phyloP scores from a whole-genome alignment of 78 protist species.

The Bigelowiella natans region DNA sequence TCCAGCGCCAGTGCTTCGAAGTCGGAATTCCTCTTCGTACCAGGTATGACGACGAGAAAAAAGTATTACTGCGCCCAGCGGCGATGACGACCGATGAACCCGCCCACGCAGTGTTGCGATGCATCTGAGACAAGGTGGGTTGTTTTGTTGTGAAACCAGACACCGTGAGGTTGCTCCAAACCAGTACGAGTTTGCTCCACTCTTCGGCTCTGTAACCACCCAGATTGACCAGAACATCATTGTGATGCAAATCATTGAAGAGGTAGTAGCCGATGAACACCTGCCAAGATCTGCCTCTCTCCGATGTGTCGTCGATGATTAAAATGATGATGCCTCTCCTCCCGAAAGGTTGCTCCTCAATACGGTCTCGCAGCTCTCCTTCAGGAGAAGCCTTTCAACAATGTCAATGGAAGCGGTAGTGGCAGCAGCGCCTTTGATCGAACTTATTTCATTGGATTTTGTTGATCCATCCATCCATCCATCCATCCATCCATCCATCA shows the following conservation, averaged over 20 bases:
- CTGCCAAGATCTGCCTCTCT: background rate
- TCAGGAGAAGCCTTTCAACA: conserved; percentile 86
- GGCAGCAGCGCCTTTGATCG: too few species aligned
- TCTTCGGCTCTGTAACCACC: conserved; percentile 48
- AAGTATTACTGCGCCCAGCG: too few species aligned
- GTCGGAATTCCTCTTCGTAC: conserved; percentile 73
- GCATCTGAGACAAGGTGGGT: too few species aligned
- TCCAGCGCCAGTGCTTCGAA: conserved; percentile 55
- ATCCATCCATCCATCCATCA: too few species aligned
- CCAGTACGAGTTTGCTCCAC: conserved; percentile 83
- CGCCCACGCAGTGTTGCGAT: too few species aligned
- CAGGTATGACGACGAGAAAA: too few species aligned
- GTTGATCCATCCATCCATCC: too few species aligned
- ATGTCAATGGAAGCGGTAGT: conserved; percentile 76
- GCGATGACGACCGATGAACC: too few species aligned
- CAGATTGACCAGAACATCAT: conserved; percentile 73
- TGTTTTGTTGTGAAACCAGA: too few species aligned
- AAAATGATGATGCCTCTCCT: background rate
- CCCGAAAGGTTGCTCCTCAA: conserved; percentile 11
- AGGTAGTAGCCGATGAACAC: too few species aligned
- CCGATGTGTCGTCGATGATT: background rate
- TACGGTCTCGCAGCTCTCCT: conserved; percentile 59
- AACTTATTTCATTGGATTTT: too few species aligned
- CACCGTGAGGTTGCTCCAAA: conserved; percentile 90
- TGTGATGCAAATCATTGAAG: conserved; percentile 60